Conservation (phyloP, 257 asterid genomes). For the Cynanchum wilfordii region DNA sequence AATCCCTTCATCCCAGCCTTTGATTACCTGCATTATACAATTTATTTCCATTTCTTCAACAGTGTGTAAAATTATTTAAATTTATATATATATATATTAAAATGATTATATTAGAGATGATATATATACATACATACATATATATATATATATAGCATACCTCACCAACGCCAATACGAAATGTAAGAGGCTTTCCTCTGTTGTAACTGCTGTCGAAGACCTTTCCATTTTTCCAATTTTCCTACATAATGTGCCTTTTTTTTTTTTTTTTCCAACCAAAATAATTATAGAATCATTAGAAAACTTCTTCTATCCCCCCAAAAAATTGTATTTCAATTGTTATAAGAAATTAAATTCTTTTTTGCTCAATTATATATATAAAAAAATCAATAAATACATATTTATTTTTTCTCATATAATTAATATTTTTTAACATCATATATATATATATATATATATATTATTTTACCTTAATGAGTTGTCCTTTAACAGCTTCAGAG, state of each 20-base stretch:
- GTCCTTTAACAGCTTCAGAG: constrained; percentile 34
- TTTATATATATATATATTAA: too few species aligned
- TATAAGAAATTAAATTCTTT: too few species aligned
- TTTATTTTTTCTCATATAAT: too few species aligned
- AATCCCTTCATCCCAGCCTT: constrained; percentile 96
- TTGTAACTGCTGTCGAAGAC: constrained; percentile 92
- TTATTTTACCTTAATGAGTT: constrained; percentile 35
- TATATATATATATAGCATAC: constrained; percentile 16
- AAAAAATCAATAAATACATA: too few species aligned
- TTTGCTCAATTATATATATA: too few species aligned
- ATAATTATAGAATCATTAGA: background rate
- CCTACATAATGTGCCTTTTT: constrained; percentile 85
- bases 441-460: too few species aligned
- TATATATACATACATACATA: too few species aligned
- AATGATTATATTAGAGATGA: too few species aligned
- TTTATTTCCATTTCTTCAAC: too few species aligned
- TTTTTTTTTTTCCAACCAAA: background rate
- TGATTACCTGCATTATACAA: constrained; percentile 50
- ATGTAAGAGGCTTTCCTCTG: constrained; percentile 87
- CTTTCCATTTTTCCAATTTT: constrained; percentile 63
- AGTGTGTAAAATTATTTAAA: too few species aligned
- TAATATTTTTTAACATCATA: too few species aligned
- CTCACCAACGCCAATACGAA: constrained; percentile 92
- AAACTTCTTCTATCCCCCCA: background rate
- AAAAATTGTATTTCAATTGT: too few species aligned